Base-by-base conservation (phyloP, 2,329 filamentous ascomycete genomes). In the Drechslerella coelobrocha region DNA sequence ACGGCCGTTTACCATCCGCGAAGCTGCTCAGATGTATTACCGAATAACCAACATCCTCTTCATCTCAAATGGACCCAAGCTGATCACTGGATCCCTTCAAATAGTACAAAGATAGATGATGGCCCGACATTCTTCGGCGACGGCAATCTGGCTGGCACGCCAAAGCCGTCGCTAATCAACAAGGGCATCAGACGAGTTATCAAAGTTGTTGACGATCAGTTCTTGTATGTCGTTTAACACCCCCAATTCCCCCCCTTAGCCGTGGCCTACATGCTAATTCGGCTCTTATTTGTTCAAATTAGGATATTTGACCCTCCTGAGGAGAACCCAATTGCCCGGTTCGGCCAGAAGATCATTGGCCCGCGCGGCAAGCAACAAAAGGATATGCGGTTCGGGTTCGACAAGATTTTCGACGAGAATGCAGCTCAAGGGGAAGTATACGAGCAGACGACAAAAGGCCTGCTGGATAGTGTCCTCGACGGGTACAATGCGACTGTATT, bases 401-500 rank as follows among this genome's bases (percentile, higher is more conserved):
- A 99, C 80, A 85, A 90, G 62, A 90, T 99, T 73, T 97, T 99
- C 79, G 94, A 99, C 83, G 92, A 97, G 68, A 96, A 93, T 78
- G 90, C 90, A 17, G 88, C 88, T 5, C 94, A 99, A 77, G 88
- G 86, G 66, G 94, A 99, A 77, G 91, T 99, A 0, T 99, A 97
- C 82, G 94, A 97, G 79, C 85, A 90, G 12, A 97, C 94, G 0
- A 96, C 93, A 1, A 90, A 89, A 79, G 86, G 82, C 61, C 85
- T 99, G n/a, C 85, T 99, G 72, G 93, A 97, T 78, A 97, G 89
- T 78, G 92, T 99, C 14, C 83, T 99, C 66, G 92, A 99, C 75
- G 94, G 94, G 74, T 99, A 97, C 83, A 99, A 99, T 82, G 94
- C 94, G 51, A 99, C 94, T 0, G 94, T 99, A 2, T 99, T 99